A percentile compares a stretch with the other conserved stretches of the same genome.
Conservation (phyloP, 805 yeast species). For the Yarrowia keelungensis region DNA sequence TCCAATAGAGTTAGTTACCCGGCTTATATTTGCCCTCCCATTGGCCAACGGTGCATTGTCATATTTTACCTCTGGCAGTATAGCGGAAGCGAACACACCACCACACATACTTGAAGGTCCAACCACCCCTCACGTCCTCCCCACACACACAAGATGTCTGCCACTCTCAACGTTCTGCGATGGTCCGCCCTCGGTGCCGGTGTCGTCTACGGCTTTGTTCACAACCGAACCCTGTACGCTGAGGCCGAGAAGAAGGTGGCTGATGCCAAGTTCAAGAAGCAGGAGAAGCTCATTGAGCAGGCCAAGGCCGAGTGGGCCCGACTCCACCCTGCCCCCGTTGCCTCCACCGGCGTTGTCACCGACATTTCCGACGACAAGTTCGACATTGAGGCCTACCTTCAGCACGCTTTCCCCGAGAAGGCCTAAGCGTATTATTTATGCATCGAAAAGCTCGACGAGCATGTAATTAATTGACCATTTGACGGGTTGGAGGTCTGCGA, state of each 20-base stretch:
- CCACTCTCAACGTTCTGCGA: constrained; percentile 66
- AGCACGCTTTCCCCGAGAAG: constrained; percentile 42
- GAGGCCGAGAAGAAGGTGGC: constrained; percentile 66
- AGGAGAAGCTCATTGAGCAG: constrained; percentile 78
- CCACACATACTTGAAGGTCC: constrained; percentile 3
- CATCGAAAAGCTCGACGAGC: constrained; percentile 39
- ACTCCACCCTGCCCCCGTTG: constrained; percentile 53
- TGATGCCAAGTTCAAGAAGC: constrained; percentile 63
- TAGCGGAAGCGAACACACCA: constrained; percentile 14
- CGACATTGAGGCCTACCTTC: constrained; percentile 65
- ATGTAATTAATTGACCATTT: constrained; percentile 38
- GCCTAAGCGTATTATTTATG: constrained; percentile 37
- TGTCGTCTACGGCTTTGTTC: constrained; percentile 84
- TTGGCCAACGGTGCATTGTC: constrained; percentile 26
- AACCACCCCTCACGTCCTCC: not conserved
- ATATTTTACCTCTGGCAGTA: constrained; percentile 24
- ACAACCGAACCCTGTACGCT: constrained; percentile 71
- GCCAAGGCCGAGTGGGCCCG: constrained; percentile 90
- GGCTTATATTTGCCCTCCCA: constrained; percentile 28
- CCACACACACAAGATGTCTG: constrained; percentile 35
- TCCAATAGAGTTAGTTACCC: constrained; percentile 35
- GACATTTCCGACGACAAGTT: constrained; percentile 89
- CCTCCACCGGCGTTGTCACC: constrained; percentile 51
- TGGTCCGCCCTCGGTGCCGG: constrained; percentile 92
- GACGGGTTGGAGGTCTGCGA: not conserved